These are phyloP conservation scores for Naganishia randhawae DNA, from an alignment of 768 basidiomycete genomes.

Conservation along the genomic window DNA sequence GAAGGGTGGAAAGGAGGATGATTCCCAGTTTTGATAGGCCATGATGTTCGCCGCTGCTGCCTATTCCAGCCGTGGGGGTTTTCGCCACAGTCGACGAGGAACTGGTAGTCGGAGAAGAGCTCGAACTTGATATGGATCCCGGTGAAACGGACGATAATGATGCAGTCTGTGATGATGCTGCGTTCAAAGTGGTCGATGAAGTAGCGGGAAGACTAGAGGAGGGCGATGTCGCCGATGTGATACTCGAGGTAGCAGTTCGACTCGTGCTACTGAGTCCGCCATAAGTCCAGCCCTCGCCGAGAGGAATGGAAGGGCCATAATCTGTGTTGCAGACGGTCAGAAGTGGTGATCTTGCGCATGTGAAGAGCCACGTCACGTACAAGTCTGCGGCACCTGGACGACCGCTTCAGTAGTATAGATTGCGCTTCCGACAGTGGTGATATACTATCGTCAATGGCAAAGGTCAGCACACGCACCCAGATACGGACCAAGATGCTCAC, in stretches of 20 bases:
- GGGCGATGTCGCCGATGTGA: neutral
- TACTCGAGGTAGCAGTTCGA: neutral
- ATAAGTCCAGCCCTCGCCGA: conserved; percentile 26
- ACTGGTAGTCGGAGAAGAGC: neutral
- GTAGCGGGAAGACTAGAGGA: neutral
- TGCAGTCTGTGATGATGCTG: neutral
- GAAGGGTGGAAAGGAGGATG: conserved; percentile 9
- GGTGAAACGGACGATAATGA: neutral
- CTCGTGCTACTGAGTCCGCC: conserved; percentile 17
- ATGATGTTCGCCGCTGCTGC: no score
- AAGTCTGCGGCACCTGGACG: conserved; percentile 26
- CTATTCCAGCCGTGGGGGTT: neutral
- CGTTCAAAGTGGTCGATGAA: neutral
- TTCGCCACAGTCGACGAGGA: neutral
- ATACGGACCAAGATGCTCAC: neutral
- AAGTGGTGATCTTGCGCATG: neutral
- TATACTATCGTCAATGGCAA: conserved; percentile 11
- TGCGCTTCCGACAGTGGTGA: conserved; percentile 15
- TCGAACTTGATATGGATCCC: no score
- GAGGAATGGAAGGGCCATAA: conserved; percentile 29
- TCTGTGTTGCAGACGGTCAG: neutral
- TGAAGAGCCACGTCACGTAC: neutral
- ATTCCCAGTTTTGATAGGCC: neutral
- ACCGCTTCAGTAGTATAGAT: conserved; percentile 27
- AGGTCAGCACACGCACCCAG: neutral